Conservation (phyloP, 352 stramenopile genomes). For the Peronospora destructor region DNA sequence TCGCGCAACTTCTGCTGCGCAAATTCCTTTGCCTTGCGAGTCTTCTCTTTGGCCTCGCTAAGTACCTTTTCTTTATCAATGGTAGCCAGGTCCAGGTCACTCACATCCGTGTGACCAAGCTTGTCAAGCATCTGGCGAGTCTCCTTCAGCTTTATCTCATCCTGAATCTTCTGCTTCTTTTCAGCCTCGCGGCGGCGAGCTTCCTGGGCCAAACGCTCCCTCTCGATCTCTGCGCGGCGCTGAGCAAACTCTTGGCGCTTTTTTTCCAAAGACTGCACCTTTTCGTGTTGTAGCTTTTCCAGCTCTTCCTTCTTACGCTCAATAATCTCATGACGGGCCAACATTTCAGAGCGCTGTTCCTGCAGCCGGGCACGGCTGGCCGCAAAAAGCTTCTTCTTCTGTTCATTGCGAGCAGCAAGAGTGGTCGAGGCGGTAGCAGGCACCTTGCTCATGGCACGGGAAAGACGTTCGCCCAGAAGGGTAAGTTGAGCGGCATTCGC, state of each 20-base stretch:
- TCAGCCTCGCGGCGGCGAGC: conserved; percentile 86
- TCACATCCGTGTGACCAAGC: conserved; percentile 62
- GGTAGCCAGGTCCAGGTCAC: conserved; percentile 63
- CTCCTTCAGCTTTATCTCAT: conserved; percentile 92
- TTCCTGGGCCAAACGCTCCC: conserved; percentile 68
- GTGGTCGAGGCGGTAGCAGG: conserved; percentile 19
- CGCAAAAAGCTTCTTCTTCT: conserved; percentile 63
- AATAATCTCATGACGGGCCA: conserved; percentile 91
- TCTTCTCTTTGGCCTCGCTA: conserved; percentile 92
- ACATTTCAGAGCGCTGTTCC: conserved; percentile 75
- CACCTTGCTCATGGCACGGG: conserved; percentile 54
- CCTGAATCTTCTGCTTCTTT: conserved; percentile 94
- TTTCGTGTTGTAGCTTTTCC: conserved; percentile 91
- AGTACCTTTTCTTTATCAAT: conserved; percentile 80
- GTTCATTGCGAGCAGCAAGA: conserved; percentile 12
- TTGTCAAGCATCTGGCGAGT: conserved; percentile 75
- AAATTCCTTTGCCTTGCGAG: conserved; percentile 92
- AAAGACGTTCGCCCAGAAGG: conserved; percentile 58
- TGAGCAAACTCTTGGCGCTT: conserved; percentile 72
- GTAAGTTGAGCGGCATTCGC: conserved; percentile 72
- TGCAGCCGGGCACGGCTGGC: conserved; percentile 57
- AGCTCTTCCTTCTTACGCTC: conserved; percentile 96
- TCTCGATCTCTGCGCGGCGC: conserved; percentile 66
- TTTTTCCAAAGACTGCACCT: conserved; percentile 79
- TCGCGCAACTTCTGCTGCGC: conserved; percentile 91